phyloP scores from a whole-genome alignment of 495 filamentous ascomycete genomes.

The Aspergillus cristatus region DNA sequence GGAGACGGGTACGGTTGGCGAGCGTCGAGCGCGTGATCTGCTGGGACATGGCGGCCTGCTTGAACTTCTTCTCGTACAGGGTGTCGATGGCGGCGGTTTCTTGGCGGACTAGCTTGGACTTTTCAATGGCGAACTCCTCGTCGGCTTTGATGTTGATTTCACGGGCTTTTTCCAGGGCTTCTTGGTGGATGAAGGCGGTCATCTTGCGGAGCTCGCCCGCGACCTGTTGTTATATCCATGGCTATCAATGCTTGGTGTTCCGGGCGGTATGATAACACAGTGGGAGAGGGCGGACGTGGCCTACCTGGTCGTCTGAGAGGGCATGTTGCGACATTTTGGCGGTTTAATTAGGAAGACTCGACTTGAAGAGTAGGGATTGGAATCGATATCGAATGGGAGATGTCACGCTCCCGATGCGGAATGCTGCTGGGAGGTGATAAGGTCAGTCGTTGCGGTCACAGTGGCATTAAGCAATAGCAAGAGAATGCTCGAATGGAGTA shows the following conservation, averaged over 20 bases:
- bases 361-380: slow-evolving; percentile 11
- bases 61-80: slow-evolving; percentile 94
- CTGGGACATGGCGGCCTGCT: slow-evolving; percentile 91
- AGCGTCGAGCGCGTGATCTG: slow-evolving; percentile 93
- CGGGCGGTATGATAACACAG: slow-evolving; percentile 1
- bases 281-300: slow-evolving; percentile 8
- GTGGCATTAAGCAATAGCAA: neutral
- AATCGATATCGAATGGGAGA: slow-evolving; percentile 1
- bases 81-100: slow-evolving; percentile 89
- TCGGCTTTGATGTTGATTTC: slow-evolving; percentile 97
- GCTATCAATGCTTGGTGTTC: slow-evolving; percentile 6
- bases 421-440: slow-evolving; percentile 1
- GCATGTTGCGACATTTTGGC: slow-evolving; percentile 87
- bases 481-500: no score
- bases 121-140: slow-evolving; percentile 96
- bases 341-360: slow-evolving; percentile 14
- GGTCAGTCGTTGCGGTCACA: slow-evolving; percentile 1
- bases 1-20: slow-evolving; percentile 87
- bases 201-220: slow-evolving; percentile 96
- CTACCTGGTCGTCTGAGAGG: slow-evolving; percentile 94
- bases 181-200: slow-evolving; percentile 99
- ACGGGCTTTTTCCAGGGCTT: slow-evolving; percentile 90
- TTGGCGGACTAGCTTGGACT: slow-evolving; percentile 92
- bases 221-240: slow-evolving; percentile 50
- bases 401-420: slow-evolving; percentile 13